Evolutionary conservation across 2,329 filamentous ascomycete genomes (phyloP).

Genomic region (Alternaria conjuncta): DNA sequence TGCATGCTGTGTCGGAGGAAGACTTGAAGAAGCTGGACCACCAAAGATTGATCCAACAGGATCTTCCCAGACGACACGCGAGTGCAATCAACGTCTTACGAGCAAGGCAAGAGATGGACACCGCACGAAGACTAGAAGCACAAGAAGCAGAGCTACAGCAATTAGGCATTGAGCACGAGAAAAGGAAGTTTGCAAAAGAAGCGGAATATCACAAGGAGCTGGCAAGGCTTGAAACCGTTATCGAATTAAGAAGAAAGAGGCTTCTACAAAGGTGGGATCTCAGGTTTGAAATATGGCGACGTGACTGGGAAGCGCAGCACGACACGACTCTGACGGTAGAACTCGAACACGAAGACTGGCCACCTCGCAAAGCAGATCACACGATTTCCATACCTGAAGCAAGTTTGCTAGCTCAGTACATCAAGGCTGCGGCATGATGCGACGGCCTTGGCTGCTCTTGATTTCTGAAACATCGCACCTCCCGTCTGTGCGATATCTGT

Average conservation of each 20-base stretch:
- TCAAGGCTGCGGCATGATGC: conserved; percentile 17
- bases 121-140: conserved; percentile 44
- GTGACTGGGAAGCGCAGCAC: conserved; percentile 44
- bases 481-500: background rate
- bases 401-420: conserved; percentile 29
- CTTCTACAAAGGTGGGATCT: conserved; percentile 49
- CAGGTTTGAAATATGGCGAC: conserved; percentile 48
- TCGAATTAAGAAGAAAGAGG: conserved; percentile 41
- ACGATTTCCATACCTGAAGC: conserved; percentile 24
- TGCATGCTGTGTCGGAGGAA: conserved; percentile 52
- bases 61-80: conserved; percentile 52
- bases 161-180: conserved; percentile 41
- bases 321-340: conserved; percentile 21
- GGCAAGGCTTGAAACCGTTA: conserved; percentile 41
- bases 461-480: background rate
- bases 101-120: conserved; percentile 52
- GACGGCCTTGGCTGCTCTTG: background rate
- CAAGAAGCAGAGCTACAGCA: conserved; percentile 51
- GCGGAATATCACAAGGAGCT: conserved; percentile 41
- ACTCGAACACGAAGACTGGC: conserved; percentile 42
- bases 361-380: conserved; percentile 22
- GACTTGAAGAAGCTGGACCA: conserved; percentile 53
- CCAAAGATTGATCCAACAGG: conserved; percentile 46
- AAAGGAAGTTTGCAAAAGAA: conserved; percentile 44
- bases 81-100: conserved; percentile 56